A percentile compares a stretch with the other conserved stretches of the same genome.
These are phyloP conservation scores for Cutaneotrichosporon sp. DNA, from an alignment of 1,284 basidiomycete genomes.

Conservation along the genomic window DNA sequence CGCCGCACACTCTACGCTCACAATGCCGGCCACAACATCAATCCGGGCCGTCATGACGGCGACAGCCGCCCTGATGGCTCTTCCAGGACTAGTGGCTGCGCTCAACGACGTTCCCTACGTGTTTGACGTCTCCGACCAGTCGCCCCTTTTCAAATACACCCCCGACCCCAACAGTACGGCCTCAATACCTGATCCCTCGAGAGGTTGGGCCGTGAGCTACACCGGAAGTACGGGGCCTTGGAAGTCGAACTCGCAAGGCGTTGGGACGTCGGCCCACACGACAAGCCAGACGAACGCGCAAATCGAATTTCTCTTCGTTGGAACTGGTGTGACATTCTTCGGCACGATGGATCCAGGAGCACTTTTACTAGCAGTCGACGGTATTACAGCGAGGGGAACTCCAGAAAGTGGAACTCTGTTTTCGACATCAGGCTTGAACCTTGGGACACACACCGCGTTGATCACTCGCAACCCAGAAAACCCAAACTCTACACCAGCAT, in stretches of 20 bases:
- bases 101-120: background rate
- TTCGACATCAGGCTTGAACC: background rate
- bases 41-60: background rate
- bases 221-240: background rate
- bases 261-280: background rate
- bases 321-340: background rate
- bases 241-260: background rate
- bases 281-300: background rate
- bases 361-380: background rate
- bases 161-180: background rate
- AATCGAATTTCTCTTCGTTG: background rate
- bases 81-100: background rate
- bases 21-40: background rate
- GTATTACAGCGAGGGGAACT: background rate
- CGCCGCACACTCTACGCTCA: background rate
- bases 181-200: background rate
- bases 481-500: background rate
- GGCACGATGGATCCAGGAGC: background rate
- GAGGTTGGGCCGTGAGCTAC: background rate
- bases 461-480: background rate
- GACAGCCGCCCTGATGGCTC: background rate
- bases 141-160: background rate
- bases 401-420: background rate
- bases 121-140: background rate
- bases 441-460: background rate